phyloP scores from a whole-genome alignment of 78 protist genomes.

The Salpingoeca rosetta region DNA sequence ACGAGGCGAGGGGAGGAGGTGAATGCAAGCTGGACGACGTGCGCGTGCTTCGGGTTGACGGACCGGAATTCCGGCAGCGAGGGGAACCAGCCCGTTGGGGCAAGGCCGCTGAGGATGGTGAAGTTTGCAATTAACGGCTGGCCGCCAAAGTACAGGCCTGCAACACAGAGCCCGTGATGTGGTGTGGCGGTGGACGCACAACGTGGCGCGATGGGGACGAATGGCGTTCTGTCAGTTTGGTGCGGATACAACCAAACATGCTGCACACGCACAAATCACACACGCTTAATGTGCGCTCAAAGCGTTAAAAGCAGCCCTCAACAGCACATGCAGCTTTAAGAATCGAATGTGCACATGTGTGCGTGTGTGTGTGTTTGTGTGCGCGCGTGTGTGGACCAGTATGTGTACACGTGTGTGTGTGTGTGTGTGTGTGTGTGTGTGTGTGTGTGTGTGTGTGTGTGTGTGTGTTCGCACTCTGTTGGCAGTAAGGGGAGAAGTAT shows the following conservation, averaged over 20 bases:
- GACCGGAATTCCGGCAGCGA: background rate
- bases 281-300: too few species aligned
- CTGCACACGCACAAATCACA: too few species aligned
- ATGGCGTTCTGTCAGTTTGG: too few species aligned
- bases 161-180: too few species aligned
- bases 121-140: slow-evolving; percentile 65
- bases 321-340: background rate
- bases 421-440: background rate
- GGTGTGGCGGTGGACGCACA: too few species aligned
- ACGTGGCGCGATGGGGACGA: too few species aligned
- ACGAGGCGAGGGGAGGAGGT: slow-evolving; percentile 34
- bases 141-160: slow-evolving; percentile 42
- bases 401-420: background rate
- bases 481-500: slow-evolving; percentile 84
- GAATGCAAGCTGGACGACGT: background rate
- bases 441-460: background rate
- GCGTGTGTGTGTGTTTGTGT: background rate
- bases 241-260: too few species aligned
- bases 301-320: too few species aligned
- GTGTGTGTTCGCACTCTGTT: too few species aligned
- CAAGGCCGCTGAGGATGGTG: slow-evolving; percentile 61
- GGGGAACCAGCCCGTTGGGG: background rate
- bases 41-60: too few species aligned
- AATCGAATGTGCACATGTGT: background rate
- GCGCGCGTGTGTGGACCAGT: background rate